Evolutionary conservation across 768 basidiomycete genomes (phyloP).

Genomic region (Clavaria fumosa): DNA sequence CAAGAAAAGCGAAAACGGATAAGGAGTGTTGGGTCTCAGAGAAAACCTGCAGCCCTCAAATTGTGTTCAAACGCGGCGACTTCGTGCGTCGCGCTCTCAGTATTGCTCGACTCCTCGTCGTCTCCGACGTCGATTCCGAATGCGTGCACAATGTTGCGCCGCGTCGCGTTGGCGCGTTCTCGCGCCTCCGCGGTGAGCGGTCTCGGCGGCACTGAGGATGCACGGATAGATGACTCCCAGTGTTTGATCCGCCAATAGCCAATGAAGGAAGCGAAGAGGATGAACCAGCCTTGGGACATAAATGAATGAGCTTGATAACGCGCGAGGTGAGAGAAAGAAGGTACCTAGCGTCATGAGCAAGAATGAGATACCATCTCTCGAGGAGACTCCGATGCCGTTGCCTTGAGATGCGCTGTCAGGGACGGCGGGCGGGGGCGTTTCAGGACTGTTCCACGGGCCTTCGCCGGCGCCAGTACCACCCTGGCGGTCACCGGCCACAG

Average conservation of each 20-base stretch:
- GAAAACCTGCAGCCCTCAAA: too few relatives aligned
- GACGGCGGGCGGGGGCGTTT: constrained; percentile 2
- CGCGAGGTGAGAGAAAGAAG: constrained; percentile 8
- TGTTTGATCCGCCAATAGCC: constrained; percentile 77
- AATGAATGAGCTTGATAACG: constrained; percentile 1
- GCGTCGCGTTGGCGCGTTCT: constrained; percentile 34
- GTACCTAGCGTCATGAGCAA: constrained; percentile 78
- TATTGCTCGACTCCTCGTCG: constrained; percentile 21
- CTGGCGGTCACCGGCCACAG: constrained; percentile 11
- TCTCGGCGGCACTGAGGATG: constrained; percentile 15
- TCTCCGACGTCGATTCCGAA: constrained; percentile 32
- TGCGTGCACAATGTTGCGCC: constrained; percentile 33
- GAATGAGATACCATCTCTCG: constrained; percentile 84
- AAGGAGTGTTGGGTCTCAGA: too few relatives aligned
- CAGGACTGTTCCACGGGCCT: neutral
- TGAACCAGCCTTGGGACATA: constrained; percentile 62
- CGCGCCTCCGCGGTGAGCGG: constrained; percentile 30
- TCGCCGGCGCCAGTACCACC: neutral
- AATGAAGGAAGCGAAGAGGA: constrained; percentile 69
- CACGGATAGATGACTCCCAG: constrained; percentile 61
- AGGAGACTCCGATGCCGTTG: constrained; percentile 25
- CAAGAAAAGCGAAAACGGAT: too few relatives aligned
- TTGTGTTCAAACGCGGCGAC: too few relatives aligned
- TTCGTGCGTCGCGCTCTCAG: too few relatives aligned
- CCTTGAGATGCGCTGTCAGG: neutral